Evolutionary conservation across 768 basidiomycete species (phyloP).

Genomic region (Cubamyces sp.): DNA sequence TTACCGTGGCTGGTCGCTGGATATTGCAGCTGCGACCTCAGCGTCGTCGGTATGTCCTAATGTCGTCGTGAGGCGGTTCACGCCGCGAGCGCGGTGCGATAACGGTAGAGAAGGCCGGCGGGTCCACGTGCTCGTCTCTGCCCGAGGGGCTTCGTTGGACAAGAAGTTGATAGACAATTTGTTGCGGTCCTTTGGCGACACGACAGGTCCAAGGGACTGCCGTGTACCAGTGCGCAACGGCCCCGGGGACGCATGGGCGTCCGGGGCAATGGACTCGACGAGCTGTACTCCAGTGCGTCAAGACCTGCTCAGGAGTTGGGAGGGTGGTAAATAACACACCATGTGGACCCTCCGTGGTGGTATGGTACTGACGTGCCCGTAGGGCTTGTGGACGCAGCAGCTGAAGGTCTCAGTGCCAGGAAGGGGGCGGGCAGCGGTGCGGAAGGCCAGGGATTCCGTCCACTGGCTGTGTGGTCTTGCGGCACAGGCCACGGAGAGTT

Average conservation of each 20-base stretch:
- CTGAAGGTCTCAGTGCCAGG: background rate
- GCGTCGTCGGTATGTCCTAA: slow-evolving; percentile 11
- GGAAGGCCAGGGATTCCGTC: slow-evolving; percentile 3
- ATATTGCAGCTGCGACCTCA: slow-evolving; percentile 11
- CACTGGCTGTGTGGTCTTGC: slow-evolving; percentile 2
- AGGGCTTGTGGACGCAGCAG: background rate
- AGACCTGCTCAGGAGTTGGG: no score
- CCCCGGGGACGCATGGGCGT: slow-evolving; percentile 10
- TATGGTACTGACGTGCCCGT: background rate
- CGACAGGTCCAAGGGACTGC: slow-evolving; percentile 7
- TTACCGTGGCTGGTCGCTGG: slow-evolving; percentile 28
- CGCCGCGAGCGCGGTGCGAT: slow-evolving; percentile 18
- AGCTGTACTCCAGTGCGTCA: background rate
- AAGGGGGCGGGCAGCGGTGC: background rate
- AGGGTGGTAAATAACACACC: background rate
- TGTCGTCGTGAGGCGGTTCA: slow-evolving; percentile 1
- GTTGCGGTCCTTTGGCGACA: slow-evolving; percentile 20
- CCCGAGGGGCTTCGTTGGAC: slow-evolving; percentile 7
- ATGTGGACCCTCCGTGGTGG: background rate
- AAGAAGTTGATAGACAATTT: slow-evolving; percentile 26
- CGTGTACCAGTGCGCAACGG: background rate
- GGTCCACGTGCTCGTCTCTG: background rate
- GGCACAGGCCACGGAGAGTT: slow-evolving; percentile 5
- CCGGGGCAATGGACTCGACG: background rate
- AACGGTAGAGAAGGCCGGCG: slow-evolving; percentile 13